These are phyloP conservation scores for Cryphonectria naterciae DNA, from an alignment of 2,329 filamentous ascomycete genomes.

Conservation along the genomic window DNA sequence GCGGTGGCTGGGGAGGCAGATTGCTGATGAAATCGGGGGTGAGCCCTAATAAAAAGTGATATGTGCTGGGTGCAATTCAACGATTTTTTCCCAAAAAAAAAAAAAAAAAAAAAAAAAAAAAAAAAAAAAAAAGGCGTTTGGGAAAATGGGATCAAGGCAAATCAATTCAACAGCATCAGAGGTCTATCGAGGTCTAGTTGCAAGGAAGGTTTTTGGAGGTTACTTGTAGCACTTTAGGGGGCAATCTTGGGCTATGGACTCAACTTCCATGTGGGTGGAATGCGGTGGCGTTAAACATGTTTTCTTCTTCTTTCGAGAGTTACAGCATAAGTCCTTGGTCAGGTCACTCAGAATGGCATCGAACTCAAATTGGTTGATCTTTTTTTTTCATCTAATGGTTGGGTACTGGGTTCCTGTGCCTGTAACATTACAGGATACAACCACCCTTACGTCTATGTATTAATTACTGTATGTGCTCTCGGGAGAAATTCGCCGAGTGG, in stretches of 20 bases:
- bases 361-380: background rate
- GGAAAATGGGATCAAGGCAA: background rate
- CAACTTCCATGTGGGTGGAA: constrained; percentile 28
- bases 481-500: background rate
- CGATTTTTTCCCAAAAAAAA: too few species aligned
- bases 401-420: too few species aligned
- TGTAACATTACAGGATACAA: too few species aligned
- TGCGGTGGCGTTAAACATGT: background rate
- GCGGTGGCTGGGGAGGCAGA: too few species aligned
- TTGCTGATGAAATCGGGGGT: too few species aligned
- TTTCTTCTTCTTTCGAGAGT: background rate
- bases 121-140: too few species aligned
- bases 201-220: constrained; percentile 9
- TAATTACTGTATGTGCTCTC: background rate
- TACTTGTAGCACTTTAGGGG: background rate
- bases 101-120: too few species aligned
- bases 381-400: background rate
- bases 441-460: background rate
- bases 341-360: background rate
- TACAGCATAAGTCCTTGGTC: background rate
- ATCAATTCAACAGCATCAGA: constrained; percentile 28
- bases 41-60: too few species aligned
- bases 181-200: constrained; percentile 18
- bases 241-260: constrained; percentile 26
- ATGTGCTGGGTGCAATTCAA: too few species aligned